These are phyloP conservation scores for Alternaria panax DNA, from an alignment of 2,329 filamentous ascomycete genomes.

Conservation along the genomic window DNA sequence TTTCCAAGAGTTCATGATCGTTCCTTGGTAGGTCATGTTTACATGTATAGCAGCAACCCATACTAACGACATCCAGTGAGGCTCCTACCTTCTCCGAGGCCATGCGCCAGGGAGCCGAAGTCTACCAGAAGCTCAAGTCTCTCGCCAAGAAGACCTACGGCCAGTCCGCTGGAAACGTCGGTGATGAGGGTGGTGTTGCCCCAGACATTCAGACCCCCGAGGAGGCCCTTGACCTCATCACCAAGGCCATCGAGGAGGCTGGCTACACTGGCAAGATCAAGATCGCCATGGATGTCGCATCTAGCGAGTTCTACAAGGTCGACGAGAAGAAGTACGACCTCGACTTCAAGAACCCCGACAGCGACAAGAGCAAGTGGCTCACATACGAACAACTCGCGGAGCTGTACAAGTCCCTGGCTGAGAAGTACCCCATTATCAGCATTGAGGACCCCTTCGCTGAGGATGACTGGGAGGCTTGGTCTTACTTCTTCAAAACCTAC, in stretches of 20 bases:
- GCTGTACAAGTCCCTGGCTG: slow-evolving; percentile 83
- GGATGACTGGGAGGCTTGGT: slow-evolving; percentile 99
- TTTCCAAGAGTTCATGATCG: slow-evolving; percentile 67
- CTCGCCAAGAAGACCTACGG: slow-evolving; percentile 99
- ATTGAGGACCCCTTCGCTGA: slow-evolving; percentile 99
- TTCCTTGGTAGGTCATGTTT: slow-evolving; percentile 52
- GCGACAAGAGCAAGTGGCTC: slow-evolving; percentile 95
- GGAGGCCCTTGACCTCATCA: slow-evolving; percentile 96
- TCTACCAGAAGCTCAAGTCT: slow-evolving; percentile 97
- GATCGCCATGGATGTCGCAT: slow-evolving; percentile 99
- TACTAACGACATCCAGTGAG: slow-evolving; percentile 57
- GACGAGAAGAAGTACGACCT: slow-evolving; percentile 99
- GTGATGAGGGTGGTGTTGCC: slow-evolving; percentile 99
- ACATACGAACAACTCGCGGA: slow-evolving; percentile 96
- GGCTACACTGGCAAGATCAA: slow-evolving; percentile 96
- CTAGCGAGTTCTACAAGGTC: slow-evolving; percentile 97
- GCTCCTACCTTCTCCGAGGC: slow-evolving; percentile 94
- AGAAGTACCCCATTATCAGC: slow-evolving; percentile 98
- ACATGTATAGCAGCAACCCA: slow-evolving; percentile 18
- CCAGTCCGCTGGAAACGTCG: slow-evolving; percentile 97
- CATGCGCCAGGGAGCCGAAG: slow-evolving; percentile 94
- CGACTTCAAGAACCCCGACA: slow-evolving; percentile 99
- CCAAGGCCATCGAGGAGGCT: slow-evolving; percentile 89
- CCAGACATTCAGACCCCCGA: slow-evolving; percentile 97
- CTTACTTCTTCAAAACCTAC: slow-evolving; percentile 99